Evolutionary conservation across 2,329 filamentous ascomycete genomes (phyloP), one percentile per base, ranked within the genome.

Genomic region (Acephala macrosclerotiorum): DNA sequence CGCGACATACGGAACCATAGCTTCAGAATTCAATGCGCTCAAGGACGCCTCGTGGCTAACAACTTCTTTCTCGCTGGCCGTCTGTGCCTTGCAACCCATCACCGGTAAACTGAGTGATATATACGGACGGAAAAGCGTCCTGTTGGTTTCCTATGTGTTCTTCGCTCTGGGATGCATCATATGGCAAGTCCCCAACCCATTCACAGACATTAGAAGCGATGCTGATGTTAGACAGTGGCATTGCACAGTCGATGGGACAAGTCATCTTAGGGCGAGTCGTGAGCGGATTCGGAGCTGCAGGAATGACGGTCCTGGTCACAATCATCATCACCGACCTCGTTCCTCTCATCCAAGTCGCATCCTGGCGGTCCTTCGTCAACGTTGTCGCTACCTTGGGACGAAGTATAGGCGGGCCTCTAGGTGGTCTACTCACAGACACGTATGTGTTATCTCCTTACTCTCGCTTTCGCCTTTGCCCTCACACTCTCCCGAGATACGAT

Each of bases 1-100:
- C 36, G 89, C 91, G 0, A 91, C 89, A 0, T 87, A 90, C 65
- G 84, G 85, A 0, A 80, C 80, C 3, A 88, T 90, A 60, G 84
- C 86, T 0, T 90, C 87, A 11, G 84, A 89, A 61, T 90, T 90
- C 70, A 79, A 84, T 61, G 80, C 82, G 38, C 73, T 90, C 4
- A 82, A 81, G 18, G 82, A 85, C 60, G 87, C 86, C 3, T 87
- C 82, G 65, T 88, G 87, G 85, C 73, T 88, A 12, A 83, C 85
- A 18, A 85, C 83, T 3, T 80, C 79, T 45, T 87, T 86, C 67
- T 77, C 80, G 1, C 73, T 88, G 16, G 84, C 84, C 0, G 79
- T 81, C 0, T 84, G 82, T 25, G 83, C 83, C 1, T 82, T 82
- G 0, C 85, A 87, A 70, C 81, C 84, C 0, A 75, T 88, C 69